Conservation (phyloP, 2,329 filamentous ascomycete genomes). For the Colletotrichum spinosum region DNA sequence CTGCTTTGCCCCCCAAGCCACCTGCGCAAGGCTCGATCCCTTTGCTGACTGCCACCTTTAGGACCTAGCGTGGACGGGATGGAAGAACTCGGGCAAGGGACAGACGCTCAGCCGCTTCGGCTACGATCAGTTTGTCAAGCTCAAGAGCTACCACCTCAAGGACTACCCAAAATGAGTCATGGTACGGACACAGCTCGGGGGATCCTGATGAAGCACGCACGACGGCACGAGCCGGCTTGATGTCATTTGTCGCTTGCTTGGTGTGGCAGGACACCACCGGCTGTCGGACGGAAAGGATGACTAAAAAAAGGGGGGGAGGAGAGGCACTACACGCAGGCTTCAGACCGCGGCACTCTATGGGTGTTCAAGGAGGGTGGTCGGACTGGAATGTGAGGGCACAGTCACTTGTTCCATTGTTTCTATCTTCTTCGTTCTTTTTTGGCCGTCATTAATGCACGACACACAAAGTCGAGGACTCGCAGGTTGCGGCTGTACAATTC, state of each 20-base stretch:
- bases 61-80: slow-evolving; percentile 97
- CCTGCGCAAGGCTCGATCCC: slow-evolving; percentile 35
- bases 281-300: not conserved
- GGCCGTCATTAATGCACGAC: too few relatives aligned
- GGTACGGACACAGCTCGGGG: not conserved
- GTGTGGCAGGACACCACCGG: slow-evolving; percentile 15
- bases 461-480: too few relatives aligned
- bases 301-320: not conserved
- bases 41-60: slow-evolving; percentile 48
- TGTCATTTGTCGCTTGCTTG: not conserved
- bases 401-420: too few relatives aligned
- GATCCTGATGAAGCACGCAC: not conserved
- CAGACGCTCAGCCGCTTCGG: slow-evolving; percentile 90
- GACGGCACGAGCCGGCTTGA: slow-evolving; percentile 1
- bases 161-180: slow-evolving; percentile 72
- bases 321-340: not conserved
- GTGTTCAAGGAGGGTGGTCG: too few relatives aligned
- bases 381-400: too few relatives aligned
- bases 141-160: slow-evolving; percentile 96
- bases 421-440: too few relatives aligned
- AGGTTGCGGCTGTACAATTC: too few relatives aligned
- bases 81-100: slow-evolving; percentile 96
- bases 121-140: slow-evolving; percentile 94
- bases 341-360: too few relatives aligned
- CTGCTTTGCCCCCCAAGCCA: slow-evolving; percentile 38